These are phyloP conservation scores for Colletotrichum endophyticum DNA, from an alignment of 2,329 filamentous ascomycete genomes.

Conservation along the genomic window DNA sequence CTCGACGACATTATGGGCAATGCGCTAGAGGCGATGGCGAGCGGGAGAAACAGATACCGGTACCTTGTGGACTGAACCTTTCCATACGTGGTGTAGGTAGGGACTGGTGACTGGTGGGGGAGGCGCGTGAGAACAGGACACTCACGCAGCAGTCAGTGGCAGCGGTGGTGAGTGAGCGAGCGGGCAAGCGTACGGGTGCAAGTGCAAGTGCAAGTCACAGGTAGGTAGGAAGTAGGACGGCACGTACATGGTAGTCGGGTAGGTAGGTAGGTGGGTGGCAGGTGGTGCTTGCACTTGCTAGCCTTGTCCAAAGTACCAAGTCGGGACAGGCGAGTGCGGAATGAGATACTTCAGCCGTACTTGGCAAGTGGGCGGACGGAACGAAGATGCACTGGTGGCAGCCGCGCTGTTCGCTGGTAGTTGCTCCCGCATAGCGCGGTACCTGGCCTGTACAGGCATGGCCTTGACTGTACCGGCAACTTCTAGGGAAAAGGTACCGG, in stretches of 20 bases:
- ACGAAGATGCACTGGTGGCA: background rate
- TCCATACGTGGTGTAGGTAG: background rate
- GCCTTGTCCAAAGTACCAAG: conserved; percentile 2
- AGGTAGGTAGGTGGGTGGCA: too few relatives aligned
- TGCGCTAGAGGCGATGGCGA: conserved; percentile 14
- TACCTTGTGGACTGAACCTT: background rate
- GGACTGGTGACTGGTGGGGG: too few relatives aligned
- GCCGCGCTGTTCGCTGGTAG: background rate
- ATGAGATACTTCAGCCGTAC: background rate
- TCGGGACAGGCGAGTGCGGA: background rate
- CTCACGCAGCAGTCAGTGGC: background rate
- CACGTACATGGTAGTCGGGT: too few relatives aligned
- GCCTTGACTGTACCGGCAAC: background rate
- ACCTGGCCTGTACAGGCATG: background rate
- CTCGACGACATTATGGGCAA: background rate
- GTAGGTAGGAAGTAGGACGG: too few relatives aligned
- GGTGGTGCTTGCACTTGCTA: background rate
- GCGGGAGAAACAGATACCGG: conserved; percentile 10
- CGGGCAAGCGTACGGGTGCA: background rate
- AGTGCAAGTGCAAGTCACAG: too few relatives aligned
- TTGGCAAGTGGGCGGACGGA: background rate
- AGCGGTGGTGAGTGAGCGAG: background rate
- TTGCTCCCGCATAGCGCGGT: background rate
- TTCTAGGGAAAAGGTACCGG: too few relatives aligned
- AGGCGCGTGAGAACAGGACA: too few relatives aligned